phyloP scores from a whole-genome alignment of 2,329 filamentous ascomycete genomes.

The Fusarium nisikadoi region DNA sequence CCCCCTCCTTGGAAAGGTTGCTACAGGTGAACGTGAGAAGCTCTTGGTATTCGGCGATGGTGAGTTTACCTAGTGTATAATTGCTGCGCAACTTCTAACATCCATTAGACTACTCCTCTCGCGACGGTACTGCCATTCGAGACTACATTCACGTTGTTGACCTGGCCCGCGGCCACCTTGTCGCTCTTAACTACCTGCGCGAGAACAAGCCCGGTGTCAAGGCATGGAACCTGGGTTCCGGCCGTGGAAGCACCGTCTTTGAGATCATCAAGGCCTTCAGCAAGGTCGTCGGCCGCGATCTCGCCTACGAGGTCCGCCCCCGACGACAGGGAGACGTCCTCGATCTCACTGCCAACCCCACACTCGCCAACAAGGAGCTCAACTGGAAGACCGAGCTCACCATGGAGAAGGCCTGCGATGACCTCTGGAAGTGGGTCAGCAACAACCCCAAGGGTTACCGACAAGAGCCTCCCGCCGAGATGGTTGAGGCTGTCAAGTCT shows the following conservation, averaged over 20 bases:
- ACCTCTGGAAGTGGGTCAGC: conserved; percentile 96
- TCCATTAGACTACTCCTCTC: conserved; percentile 82
- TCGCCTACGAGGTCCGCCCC: conserved; percentile 86
- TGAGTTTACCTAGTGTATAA: conserved; percentile 56
- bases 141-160: conserved; percentile 99
- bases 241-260: conserved; percentile 93
- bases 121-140: conserved; percentile 91
- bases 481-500: conserved; percentile 72
- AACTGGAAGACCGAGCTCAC: conserved; percentile 91
- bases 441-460: conserved; percentile 97
- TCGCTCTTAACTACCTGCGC: conserved; percentile 90
- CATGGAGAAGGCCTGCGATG: conserved; percentile 91
- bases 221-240: conserved; percentile 96
- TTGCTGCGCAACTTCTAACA: conserved; percentile 30
- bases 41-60: conserved; percentile 93
- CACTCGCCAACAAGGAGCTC: conserved; percentile 87
- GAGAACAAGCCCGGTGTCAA: conserved; percentile 87
- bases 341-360: conserved; percentile 92
- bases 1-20: conserved; percentile 93
- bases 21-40: conserved; percentile 94
- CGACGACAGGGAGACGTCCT: conserved; percentile 91
- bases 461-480: conserved; percentile 86
- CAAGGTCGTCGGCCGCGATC: conserved; percentile 82
- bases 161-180: conserved; percentile 84
- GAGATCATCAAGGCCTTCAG: conserved; percentile 98